phyloP scores from a whole-genome alignment of 345 rosid genomes.

The Isatis tinctoria region DNA sequence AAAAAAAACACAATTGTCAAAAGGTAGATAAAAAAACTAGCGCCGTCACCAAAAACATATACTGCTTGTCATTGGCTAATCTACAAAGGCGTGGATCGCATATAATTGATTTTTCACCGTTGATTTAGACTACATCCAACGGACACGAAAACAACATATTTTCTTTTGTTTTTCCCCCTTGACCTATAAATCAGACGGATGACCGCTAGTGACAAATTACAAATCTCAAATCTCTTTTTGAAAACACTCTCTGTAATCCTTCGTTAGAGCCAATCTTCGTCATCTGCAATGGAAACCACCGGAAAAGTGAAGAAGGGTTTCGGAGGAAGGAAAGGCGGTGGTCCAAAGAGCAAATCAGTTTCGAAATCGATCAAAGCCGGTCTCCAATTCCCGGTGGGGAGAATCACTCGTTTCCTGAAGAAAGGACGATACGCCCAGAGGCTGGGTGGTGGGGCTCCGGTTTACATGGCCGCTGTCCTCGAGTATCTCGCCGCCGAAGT shows the following conservation, averaged over 20 bases:
- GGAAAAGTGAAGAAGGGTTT: constrained; percentile 70
- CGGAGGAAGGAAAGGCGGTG: constrained; percentile 78
- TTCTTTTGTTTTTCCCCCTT: neutral
- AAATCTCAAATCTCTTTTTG: neutral
- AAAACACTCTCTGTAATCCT: neutral
- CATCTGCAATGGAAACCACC: constrained; percentile 47
- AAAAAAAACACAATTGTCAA: neutral
- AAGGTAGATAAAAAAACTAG: neutral
- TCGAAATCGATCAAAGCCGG: constrained; percentile 77
- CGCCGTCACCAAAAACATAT: neutral
- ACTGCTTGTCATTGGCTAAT: neutral
- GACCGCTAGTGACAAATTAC: neutral
- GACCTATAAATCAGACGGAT: neutral
- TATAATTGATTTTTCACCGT: neutral
- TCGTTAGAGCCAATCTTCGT: neutral
- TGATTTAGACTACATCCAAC: constrained; percentile 14
- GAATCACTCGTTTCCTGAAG: constrained; percentile 78
- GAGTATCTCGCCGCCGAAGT: constrained; percentile 91
- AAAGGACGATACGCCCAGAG: constrained; percentile 71
- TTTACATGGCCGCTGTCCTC: constrained; percentile 82
- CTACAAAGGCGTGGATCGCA: neutral
- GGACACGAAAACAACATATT: neutral
- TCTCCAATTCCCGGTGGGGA: constrained; percentile 79
- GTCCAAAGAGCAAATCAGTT: constrained; percentile 67
- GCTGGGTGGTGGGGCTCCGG: constrained; percentile 82